These are phyloP conservation scores for Penicillium crustosum DNA, from an alignment of 2,329 filamentous ascomycete genomes.

Conservation along the genomic window DNA sequence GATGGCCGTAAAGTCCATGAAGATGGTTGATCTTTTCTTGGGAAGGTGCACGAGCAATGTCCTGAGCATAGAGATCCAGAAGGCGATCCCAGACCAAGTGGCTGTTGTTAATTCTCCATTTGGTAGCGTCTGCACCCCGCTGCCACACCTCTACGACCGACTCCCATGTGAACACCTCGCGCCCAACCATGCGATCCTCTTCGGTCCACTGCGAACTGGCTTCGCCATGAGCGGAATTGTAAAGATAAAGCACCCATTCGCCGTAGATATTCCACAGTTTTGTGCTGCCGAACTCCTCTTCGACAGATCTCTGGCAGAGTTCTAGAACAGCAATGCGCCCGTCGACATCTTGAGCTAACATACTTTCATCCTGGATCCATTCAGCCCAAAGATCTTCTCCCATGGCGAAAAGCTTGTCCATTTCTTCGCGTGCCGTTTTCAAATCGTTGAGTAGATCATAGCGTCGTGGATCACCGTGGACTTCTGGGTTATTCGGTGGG, in stretches of 20 bases:
- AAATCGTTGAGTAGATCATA: slow-evolving; percentile 51
- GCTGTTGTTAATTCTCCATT: slow-evolving; percentile 62
- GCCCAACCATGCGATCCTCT: slow-evolving; percentile 58
- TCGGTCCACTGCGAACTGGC: slow-evolving; percentile 48
- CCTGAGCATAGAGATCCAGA: slow-evolving; percentile 55
- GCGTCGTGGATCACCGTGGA: slow-evolving; percentile 45
- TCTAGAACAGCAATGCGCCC: slow-evolving; percentile 61
- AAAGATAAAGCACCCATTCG: slow-evolving; percentile 59
- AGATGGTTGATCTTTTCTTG: slow-evolving; percentile 52
- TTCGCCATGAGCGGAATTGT: slow-evolving; percentile 52
- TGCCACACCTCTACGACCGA: slow-evolving; percentile 57
- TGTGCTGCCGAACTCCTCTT: slow-evolving; percentile 61
- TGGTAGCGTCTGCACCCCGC: slow-evolving; percentile 56
- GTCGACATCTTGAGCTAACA: slow-evolving; percentile 56
- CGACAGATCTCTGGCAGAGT: slow-evolving; percentile 58
- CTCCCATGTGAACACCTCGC: slow-evolving; percentile 60
- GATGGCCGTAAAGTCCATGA: slow-evolving; percentile 52
- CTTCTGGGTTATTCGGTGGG: slow-evolving; percentile 45
- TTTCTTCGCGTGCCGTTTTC: slow-evolving; percentile 53
- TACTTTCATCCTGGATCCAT: slow-evolving; percentile 63
- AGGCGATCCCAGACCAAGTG: slow-evolving; percentile 63
- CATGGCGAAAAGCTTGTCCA: slow-evolving; percentile 63
- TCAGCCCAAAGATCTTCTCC: slow-evolving; percentile 64
- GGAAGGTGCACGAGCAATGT: slow-evolving; percentile 50
- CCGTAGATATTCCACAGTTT: slow-evolving; percentile 63